Evolutionary conservation across 495 filamentous ascomycete genomes (phyloP), one percentile per base, ranked within the genome.

Genomic region (Aspergillus homomorphus): DNA sequence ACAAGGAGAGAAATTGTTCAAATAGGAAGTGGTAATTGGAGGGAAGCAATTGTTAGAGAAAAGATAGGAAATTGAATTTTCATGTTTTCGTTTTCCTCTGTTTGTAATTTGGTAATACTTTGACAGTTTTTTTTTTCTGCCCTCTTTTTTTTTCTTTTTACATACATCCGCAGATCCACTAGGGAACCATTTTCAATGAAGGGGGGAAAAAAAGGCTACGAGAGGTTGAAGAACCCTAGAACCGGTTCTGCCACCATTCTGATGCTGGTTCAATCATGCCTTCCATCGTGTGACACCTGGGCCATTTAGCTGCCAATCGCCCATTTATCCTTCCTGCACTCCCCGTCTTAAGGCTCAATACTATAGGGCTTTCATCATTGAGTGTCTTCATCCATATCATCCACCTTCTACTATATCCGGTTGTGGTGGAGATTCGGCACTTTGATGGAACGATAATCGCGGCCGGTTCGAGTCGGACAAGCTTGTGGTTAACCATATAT

Each of bases 1-100:
- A 10, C 33, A 30, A 45, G 21, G 22, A 51, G 38, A 28, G 33
- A 45, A 38, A 49, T 44, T 5, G 5, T 38, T 38, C 12, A 38
- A 38, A 38, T 9, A 16, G 38, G 42, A 45, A 46, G 42, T 24
- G 26, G 23, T 45, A 12, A 14, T 55, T 46, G 53, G n/a, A 44
- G 49, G 60, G 54, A 55, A 45, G 48, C 53, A 57, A 45, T 42
- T 44, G 33, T 50, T 55, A 53, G 49, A 56, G 52, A 28, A 60
- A 49, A 53, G 43, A 45, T 57, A 26, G 52, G 28, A 22, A 48
- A 60, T 52, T 60, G 53, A 60, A 62, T 64, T 64, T 68, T 65
- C n/a, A 59, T 76, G 72, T 74, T 76, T 76, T 74, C 63, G 62
- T 74, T 74, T 74, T 74, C 54, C 72, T 76, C 62, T 67, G 71